Evolutionary conservation across 2,329 filamentous ascomycete species (phyloP), one percentile per base, ranked within the genome.

Genomic region (Ophiostoma pallidulum): DNA sequence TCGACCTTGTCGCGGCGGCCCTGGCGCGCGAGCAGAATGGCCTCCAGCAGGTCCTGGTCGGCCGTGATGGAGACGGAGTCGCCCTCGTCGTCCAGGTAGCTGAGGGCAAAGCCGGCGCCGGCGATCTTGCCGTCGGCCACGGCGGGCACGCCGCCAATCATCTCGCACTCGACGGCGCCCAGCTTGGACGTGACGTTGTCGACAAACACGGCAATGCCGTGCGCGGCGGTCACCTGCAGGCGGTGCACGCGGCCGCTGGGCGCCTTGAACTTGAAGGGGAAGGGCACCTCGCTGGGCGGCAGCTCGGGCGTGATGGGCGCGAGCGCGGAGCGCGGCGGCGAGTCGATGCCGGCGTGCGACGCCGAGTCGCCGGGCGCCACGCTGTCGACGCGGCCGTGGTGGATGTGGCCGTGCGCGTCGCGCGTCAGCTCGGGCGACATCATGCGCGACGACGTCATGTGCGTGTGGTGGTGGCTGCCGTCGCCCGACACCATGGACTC

Each of bases 211-310:
- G 77, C 78, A 53, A 98, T 80, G 36, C 92, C 92, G 47, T 87
- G 79, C 19, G 84, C 79, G 10, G 89, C 84, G 46, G 81, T 73
- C 24, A 96, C 82, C 60, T 97, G 92, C 43, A 98, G 70, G 47
- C 92, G 82, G 66, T 98, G 92, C 16, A 97, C 90, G 45, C 92
- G 86, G 39, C 91, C 92, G 57, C 87, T 90, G 1, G 92, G 92
- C 2, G 92, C 89, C 72, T 97, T 97, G 77, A 98, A 98, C 66
- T 98, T 98, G 80, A 98, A 98, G 3, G 91, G 80, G 67, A 97
- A 98, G 0, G 91, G 87, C 10, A 78, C 66, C 55, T 94, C 86
- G 58, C 86, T 77, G 2, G 77, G 70, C 4, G 72, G 67, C 16
- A 82, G 74, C 40, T 83, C 73, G 3, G 64, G 64, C 3, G 61